A percentile compares a stretch with the other conserved stretches of the same genome.
These are phyloP conservation scores for Hypomontagnella monticulosa DNA, from an alignment of 495 filamentous ascomycete species.

Conservation along the genomic window DNA sequence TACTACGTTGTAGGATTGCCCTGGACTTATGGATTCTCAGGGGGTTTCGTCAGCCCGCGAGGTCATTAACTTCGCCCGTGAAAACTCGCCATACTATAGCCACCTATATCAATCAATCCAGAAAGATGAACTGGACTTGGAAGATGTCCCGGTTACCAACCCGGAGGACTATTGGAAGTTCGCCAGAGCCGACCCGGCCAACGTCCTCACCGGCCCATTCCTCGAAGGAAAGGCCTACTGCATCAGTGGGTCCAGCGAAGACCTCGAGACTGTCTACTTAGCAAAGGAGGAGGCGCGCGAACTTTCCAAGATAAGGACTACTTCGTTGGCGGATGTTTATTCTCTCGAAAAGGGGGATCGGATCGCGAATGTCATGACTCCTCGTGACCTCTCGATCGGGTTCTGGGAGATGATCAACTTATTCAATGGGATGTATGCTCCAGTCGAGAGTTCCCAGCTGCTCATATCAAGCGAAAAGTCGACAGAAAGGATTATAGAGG, in stretches of 20 bases:
- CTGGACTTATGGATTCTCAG: conserved; percentile 1
- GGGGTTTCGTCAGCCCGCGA: neutral
- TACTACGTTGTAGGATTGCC: no score
- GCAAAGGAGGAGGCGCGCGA: neutral
- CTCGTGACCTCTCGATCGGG: conserved; percentile 6
- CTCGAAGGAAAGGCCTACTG: conserved; percentile 5
- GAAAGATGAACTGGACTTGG: neutral
- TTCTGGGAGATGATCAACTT: conserved; percentile 18
- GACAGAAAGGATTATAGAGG: neutral
- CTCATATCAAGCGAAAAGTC: conserved; percentile 17
- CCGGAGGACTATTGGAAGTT: conserved; percentile 7
- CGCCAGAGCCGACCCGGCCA: neutral
- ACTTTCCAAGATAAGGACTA: neutral
- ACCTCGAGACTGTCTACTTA: neutral
- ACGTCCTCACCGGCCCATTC: conserved; percentile 11
- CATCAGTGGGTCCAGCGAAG: neutral
- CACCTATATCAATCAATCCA: neutral
- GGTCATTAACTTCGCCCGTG: conserved; percentile 11
- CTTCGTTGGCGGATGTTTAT: neutral
- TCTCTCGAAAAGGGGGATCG: neutral
- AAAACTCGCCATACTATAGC: conserved; percentile 7
- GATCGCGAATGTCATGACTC: conserved; percentile 3
- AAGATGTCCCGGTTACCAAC: conserved; percentile 5
- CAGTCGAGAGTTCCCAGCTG: neutral
- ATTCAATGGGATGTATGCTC: conserved; percentile 8